A percentile compares a stretch with the other conserved stretches of the same genome.
Conservation (phyloP, 495 filamentous ascomycete species). For the Penicillium coffeae region DNA sequence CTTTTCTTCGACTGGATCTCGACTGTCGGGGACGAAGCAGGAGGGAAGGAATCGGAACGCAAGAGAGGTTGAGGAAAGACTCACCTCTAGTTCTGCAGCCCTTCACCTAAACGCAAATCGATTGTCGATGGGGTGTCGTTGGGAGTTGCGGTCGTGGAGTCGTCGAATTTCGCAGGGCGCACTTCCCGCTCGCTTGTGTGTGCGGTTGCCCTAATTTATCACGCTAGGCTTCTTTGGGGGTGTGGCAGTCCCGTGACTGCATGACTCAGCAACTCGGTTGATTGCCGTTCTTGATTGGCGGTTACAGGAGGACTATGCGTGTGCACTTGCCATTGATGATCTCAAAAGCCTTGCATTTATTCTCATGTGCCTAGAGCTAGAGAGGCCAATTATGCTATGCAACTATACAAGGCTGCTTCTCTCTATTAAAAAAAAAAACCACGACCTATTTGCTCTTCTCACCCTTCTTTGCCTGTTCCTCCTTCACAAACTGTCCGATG, state of each 20-base stretch:
- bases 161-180: slow-evolving; percentile 44
- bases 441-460: slow-evolving; percentile 21
- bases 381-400: too few species aligned
- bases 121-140: slow-evolving; percentile 44
- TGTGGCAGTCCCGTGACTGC: slow-evolving; percentile 9
- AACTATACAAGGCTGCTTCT: too few species aligned
- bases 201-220: slow-evolving; percentile 39
- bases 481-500: slow-evolving; percentile 53
- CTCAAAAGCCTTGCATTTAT: too few species aligned
- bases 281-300: not conserved
- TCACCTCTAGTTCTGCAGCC: slow-evolving; percentile 48
- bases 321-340: too few species aligned
- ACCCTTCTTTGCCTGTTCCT: slow-evolving; percentile 44
- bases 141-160: slow-evolving; percentile 40
- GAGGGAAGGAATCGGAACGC: slow-evolving; percentile 16
- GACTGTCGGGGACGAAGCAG: slow-evolving; percentile 27
- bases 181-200: slow-evolving; percentile 47
- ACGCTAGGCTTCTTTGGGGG: slow-evolving; percentile 18
- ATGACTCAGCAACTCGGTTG: not conserved
- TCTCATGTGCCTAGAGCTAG: too few species aligned
- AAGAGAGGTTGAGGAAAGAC: slow-evolving; percentile 23
- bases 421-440: too few species aligned
- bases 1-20: slow-evolving; percentile 8
- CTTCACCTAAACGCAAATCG: slow-evolving; percentile 47
- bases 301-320: not conserved